Conservation (phyloP, 441 rosid genomes). For the Adansonia rubrostipa region DNA sequence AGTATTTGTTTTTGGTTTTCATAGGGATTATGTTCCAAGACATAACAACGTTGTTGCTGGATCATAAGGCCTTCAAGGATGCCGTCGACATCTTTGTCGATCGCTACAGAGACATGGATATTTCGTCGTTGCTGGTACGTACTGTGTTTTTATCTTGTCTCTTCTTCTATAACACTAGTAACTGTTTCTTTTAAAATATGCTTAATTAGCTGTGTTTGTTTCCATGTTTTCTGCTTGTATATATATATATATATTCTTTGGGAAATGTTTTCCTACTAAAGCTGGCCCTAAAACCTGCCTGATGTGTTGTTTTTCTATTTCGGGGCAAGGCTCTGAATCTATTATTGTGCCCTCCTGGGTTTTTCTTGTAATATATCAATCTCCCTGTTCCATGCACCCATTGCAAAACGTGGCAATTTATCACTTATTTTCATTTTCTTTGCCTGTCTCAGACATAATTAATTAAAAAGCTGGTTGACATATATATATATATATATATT, state of each 20-base stretch:
- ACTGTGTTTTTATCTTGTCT: background rate
- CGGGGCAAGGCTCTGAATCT: background rate
- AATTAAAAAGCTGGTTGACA: background rate
- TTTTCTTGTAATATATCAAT: background rate
- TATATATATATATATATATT: no score
- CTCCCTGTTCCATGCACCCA: background rate
- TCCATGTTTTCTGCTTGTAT: conserved; percentile 3
- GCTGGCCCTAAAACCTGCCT: background rate
- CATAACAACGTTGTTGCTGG: conserved; percentile 81
- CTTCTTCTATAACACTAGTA: conserved; percentile 6
- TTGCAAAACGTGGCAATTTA: background rate
- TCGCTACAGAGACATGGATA: conserved; percentile 86
- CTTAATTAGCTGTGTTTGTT: no score
- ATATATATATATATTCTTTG: background rate
- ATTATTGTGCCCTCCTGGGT: background rate
- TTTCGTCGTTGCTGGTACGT: conserved; percentile 90
- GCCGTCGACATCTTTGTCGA: conserved; percentile 95
- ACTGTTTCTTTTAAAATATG: background rate
- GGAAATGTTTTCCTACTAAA: background rate
- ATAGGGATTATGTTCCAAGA: conserved; percentile 97
- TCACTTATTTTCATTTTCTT: background rate
- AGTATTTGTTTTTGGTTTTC: background rate
- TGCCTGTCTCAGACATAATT: background rate
- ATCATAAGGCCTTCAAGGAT: conserved; percentile 88
- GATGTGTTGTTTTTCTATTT: background rate